phyloP scores from a whole-genome alignment of 1,284 basidiomycete genomes.

The Papiliotrema flavescens region DNA sequence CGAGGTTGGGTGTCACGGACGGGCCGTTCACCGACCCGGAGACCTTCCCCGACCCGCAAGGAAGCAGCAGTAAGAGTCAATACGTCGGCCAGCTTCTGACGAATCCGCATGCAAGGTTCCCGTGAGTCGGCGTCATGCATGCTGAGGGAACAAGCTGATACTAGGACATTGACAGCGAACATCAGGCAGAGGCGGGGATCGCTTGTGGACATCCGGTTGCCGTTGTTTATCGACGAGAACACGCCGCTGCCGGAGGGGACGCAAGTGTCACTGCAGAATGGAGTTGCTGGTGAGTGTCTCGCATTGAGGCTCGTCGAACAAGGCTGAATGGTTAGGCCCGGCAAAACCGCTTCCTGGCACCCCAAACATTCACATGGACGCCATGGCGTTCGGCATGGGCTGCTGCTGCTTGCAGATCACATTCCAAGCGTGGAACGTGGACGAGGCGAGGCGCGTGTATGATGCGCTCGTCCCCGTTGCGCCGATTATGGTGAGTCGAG shows the following conservation, averaged over 20 bases:
- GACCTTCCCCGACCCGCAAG: conserved; percentile 70
- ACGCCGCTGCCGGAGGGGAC: conserved; percentile 53
- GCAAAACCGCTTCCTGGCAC: conserved; percentile 49
- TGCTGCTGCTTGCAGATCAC: conserved; percentile 97
- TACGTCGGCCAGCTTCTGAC: conserved; percentile 96
- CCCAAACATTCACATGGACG: conserved; percentile 92
- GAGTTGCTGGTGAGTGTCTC: conserved; percentile 19
- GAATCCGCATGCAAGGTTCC: conserved; percentile 95
- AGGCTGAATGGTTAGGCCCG: conserved; percentile 16
- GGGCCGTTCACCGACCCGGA: conserved; percentile 85
- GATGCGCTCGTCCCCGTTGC: conserved; percentile 91
- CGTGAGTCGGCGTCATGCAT: conserved; percentile 58
- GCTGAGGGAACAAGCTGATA: background rate
- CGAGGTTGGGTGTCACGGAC: conserved; percentile 80
- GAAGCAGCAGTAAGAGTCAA: conserved; percentile 70
- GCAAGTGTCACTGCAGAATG: conserved; percentile 22
- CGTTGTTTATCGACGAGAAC: conserved; percentile 81
- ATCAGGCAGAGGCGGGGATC: conserved; percentile 85
- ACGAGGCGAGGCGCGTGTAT: conserved; percentile 87
- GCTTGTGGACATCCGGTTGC: conserved; percentile 94
- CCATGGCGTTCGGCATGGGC: conserved; percentile 99
- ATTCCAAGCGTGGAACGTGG: conserved; percentile 92
- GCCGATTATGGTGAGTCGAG: conserved; percentile 73
- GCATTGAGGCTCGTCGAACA: background rate
- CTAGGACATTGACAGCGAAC: conserved; percentile 90